Base-by-base conservation (phyloP, 1,284 basidiomycete genomes). In the Ustilago trichophora region DNA sequence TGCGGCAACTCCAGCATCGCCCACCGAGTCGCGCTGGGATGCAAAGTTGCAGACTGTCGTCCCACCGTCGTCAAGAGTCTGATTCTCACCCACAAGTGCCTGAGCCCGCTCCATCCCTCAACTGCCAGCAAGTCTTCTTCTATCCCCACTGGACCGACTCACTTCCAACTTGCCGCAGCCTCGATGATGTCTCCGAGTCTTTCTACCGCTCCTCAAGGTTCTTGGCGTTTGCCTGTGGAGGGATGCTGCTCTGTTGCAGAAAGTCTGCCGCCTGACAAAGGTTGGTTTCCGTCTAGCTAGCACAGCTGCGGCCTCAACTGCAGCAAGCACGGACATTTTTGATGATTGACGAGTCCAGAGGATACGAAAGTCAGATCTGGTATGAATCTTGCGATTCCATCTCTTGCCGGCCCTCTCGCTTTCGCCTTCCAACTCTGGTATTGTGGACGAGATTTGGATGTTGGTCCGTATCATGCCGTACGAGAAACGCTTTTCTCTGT, bases 381-480 rank as follows among this genome's bases (percentile, higher is more conserved):
- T 88, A 89, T 77, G 87, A 87, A 84, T 95, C 45, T 81, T 93
- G 42, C 89, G 95, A 4, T 82, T 87, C 24, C 90, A 91, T 76
- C 85, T 98, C 22, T 85, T 99, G 4, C 95, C 95, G 0, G 89
- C 92, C 0, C 85, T 98, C 8, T 88, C 92, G 24, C 86, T 96
- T 41, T 90, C 93, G 47, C 87, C 89, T 34, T 89, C 68, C 22
- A 69, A 90, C 27, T 92, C 93, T 74, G 91, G 91, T 12, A 55
- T 81, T 12, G 54, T 77, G 10, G 62, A 70, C 41, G 79, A 80
- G 62, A 47, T 80, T 4, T 81, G 79, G 79, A 55, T 50, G 62
- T 87, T 97, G 38, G 86, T 98, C 42, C 85, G 87, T 34, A 87
- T 87, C 60, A 91, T 91, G 79, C 88, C 91, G 41, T 90, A 89